Evolutionary conservation across 768 basidiomycete species (phyloP), one percentile per base, ranked within the genome.

Genomic region (Gloeopeniophorella convolvens): DNA sequence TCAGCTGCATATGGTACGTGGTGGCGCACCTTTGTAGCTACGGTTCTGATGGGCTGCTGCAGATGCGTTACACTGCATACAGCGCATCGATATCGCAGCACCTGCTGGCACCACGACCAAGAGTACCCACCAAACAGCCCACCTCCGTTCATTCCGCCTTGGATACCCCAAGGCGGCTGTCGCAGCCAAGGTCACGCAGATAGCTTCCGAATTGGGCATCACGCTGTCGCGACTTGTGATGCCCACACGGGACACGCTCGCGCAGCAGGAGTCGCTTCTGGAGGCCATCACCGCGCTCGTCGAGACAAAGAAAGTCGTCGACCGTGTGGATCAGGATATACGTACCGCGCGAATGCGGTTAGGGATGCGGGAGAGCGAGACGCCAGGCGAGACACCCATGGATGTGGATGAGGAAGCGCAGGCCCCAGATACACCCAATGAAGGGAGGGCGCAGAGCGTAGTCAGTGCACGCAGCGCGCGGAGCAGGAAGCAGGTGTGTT

Each of bases 231-330:
- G 86, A 10, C 76, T 99, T 42, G 88, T 95, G 53, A 97, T 98
- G 92, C 96, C 96, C 15, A 97, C 96, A 2, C 76, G 82, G 32
- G 82, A 83, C 21, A 96, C 92, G 56, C 73, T 83, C 45, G 72
- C 76, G 45, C 79, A 78, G 58, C 72, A 93, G 16, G 92, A 96
- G 54, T 70, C 73, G 12, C 66, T 98, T 13, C 61, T 94, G 37
- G 82, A 84, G 4, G 80, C 85, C 3, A 79, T 89, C 1, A 76
- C 75, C 4, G 72, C 78, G 11, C 67, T 97, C 60, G 75, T 95
- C n/a, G 90, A 97, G 60, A 84, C 82, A 57, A 98, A 97, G 74
- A 84, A 88, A 59, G 70, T 81, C 11, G 78, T 89, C 33, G 95
- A 98, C 64, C 80, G 84, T 63, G 77, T 85, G 3, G 91, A 95